Base-by-base conservation (phyloP, 2,329 filamentous ascomycete species). In the Sporothrix mexicana region DNA sequence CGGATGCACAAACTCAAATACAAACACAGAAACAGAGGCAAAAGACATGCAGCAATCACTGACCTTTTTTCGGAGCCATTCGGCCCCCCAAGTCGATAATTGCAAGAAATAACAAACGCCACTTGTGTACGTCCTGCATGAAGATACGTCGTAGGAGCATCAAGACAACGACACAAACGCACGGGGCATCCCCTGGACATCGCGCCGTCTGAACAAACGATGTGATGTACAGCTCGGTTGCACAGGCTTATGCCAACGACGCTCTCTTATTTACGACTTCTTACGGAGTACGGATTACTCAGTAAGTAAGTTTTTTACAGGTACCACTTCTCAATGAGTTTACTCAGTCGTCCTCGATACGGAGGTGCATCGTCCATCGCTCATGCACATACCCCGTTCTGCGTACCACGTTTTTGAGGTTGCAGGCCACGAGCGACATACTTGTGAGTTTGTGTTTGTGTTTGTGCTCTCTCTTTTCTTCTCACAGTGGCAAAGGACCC, bases 401-500 rank as follows among this genome's bases (percentile, higher is more conserved):
- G 59, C 36, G 17, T 66, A 66, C 61, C 61, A 47, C 61, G 41
- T 47, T 66, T 45, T 20, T 41, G 20, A 66, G 20, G 59, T 45
- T 64, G 59, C n/a, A 55, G 30, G 10, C 61, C 41, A 66, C 41
- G 61, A 64, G 36, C 41, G 51, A 61, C 15, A 61, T 30, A 43
- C 36, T 15, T 59, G 55, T 15, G 7, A 8, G 20, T 36, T 55
- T 59, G 23, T 59, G 23, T 36, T 59, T 20, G n/a, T 62, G 25
- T 47, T 6, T 43, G 57, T 43, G 61, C 12, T 6, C n/a, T 23
- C n/a, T 64, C 5, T 30, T 30, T 30, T 36, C 30, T 36, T 36
- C 30, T 36, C 3, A 36, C 30, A 36, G 61, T 45, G 41, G 61
- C 61, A 64, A 64, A 64, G 61, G 45, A 67, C 64, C 64, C 64